These are phyloP conservation scores for Leptomonas seymouri DNA, from an alignment of 208 protist species.

Conservation along the genomic window DNA sequence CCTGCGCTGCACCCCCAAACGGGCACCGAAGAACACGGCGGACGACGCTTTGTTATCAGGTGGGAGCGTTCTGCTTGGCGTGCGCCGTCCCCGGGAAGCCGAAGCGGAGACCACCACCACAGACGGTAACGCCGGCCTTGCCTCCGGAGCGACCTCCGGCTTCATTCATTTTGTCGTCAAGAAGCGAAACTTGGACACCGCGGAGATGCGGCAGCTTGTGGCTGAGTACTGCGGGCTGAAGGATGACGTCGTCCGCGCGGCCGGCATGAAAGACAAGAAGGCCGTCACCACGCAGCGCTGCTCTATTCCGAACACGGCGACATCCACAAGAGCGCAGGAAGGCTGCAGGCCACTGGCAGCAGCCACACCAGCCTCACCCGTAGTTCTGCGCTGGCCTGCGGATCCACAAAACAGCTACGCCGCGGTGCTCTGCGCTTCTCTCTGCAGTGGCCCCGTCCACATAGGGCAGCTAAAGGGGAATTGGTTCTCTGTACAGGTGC, in stretches of 20 bases:
- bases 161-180: constrained; percentile 71
- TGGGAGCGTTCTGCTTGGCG: neutral
- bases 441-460: constrained; percentile 26
- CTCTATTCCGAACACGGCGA: constrained; percentile 45
- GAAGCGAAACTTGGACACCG: constrained; percentile 89
- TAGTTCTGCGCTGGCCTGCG: constrained; percentile 40
- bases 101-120: neutral
- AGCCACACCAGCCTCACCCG: neutral
- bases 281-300: constrained; percentile 88
- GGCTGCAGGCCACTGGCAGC: constrained; percentile 3
- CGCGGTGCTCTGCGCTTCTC: constrained; percentile 18
- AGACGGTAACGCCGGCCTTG: neutral
- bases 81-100: constrained; percentile 9
- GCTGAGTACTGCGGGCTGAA: constrained; percentile 49
- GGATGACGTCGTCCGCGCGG: constrained; percentile 60
- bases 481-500: constrained; percentile 69
- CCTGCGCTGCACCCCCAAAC: constrained; percentile 17
- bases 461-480: constrained; percentile 65
- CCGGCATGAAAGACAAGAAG: constrained; percentile 94
- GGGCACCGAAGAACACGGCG: neutral
- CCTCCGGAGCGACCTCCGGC: neutral
- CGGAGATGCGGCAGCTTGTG: constrained; percentile 64
- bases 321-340: neutral
- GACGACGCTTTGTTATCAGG: neutral
- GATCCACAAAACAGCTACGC: constrained; percentile 47